Evolutionary conservation across 768 basidiomycete genomes (phyloP).

Genomic region (Boletus sp.): DNA sequence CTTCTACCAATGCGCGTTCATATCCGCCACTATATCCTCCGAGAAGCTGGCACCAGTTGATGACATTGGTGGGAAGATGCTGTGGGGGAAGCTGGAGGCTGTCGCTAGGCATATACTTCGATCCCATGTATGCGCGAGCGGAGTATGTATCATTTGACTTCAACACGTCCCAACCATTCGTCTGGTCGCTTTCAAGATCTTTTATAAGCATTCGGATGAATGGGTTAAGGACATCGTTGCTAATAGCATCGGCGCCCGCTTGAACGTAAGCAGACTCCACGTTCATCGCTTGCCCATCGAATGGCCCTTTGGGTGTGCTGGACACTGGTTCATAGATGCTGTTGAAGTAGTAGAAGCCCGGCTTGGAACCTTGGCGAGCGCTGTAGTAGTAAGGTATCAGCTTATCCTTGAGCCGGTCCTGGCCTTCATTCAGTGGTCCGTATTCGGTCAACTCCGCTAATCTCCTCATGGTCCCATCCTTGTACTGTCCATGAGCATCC

Average conservation of each 20-base stretch:
- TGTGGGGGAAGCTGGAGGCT: conserved; percentile 15
- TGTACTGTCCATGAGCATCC: conserved; percentile 8
- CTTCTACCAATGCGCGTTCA: conserved; percentile 19
- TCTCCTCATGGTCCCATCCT: conserved; percentile 32
- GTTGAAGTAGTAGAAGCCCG: conserved; percentile 15
- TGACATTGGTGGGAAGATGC: conserved; percentile 18
- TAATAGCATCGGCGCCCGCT: conserved; percentile 20
- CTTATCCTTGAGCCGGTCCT: conserved; percentile 14
- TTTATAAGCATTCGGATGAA: conserved; percentile 22
- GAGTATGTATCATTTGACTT: conserved; percentile 32
- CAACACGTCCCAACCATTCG: conserved; percentile 27
- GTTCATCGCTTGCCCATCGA: conserved; percentile 6
- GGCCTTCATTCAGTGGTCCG: conserved; percentile 20
- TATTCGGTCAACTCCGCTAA: conserved; percentile 33
- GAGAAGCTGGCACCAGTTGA: conserved; percentile 36
- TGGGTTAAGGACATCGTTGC: conserved; percentile 16
- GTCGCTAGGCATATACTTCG: conserved; percentile 26
- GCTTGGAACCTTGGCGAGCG: conserved; percentile 7
- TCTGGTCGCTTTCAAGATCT: conserved; percentile 14
- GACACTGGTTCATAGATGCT: neutral
- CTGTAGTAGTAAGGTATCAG: conserved; percentile 23
- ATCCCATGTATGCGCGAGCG: conserved; percentile 24
- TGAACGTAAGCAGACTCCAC: conserved; percentile 9
- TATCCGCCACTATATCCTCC: conserved; percentile 32
- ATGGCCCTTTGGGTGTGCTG: neutral